Percentiles rank a stretch among this genome's conserved stretches.
Conservation (phyloP, 805 yeast species). For the Cyberlindnera japonica region DNA sequence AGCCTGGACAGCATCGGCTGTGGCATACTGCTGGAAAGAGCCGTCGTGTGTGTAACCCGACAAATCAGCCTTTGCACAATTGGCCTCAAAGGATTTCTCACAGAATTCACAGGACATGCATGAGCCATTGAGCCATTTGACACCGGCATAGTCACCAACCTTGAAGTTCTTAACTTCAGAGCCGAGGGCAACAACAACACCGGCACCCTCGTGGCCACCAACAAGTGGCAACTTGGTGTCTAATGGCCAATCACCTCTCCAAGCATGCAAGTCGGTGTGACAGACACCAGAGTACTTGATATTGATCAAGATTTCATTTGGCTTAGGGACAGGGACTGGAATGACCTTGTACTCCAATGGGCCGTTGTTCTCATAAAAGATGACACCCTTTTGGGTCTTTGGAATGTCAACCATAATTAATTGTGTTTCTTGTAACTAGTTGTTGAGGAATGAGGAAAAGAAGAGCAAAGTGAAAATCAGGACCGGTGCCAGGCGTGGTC, state of each 20-base stretch:
- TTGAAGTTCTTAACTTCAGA: conserved; percentile 55
- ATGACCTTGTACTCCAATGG: conserved; percentile 45
- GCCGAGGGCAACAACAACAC: conserved; percentile 64
- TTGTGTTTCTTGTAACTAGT: conserved; percentile 1
- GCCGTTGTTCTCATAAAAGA: conserved; percentile 49
- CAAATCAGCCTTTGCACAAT: conserved; percentile 66
- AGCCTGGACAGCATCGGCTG: conserved; percentile 63
- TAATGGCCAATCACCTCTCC: conserved; percentile 57
- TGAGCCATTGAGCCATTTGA: conserved; percentile 67
- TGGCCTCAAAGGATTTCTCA: conserved; percentile 53
- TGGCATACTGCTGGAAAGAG: conserved; percentile 56
- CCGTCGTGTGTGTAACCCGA: conserved; percentile 63
- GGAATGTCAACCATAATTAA: conserved; percentile 29
- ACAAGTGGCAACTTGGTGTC: conserved; percentile 56
- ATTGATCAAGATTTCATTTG: conserved; percentile 53
- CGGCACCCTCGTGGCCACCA: conserved; percentile 76
- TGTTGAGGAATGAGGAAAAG: neutral
- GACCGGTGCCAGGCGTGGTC: too few species aligned
- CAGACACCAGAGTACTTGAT: conserved; percentile 64
- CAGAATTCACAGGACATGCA: conserved; percentile 65
- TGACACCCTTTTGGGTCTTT: conserved; percentile 46
- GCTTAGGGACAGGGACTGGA: conserved; percentile 53
- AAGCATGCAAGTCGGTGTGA: conserved; percentile 65
- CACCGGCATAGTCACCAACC: conserved; percentile 64
- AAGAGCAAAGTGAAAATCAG: neutral